Base-by-base conservation (phyloP, 2,329 filamentous ascomycete genomes). In the Clathrospora elynae region DNA sequence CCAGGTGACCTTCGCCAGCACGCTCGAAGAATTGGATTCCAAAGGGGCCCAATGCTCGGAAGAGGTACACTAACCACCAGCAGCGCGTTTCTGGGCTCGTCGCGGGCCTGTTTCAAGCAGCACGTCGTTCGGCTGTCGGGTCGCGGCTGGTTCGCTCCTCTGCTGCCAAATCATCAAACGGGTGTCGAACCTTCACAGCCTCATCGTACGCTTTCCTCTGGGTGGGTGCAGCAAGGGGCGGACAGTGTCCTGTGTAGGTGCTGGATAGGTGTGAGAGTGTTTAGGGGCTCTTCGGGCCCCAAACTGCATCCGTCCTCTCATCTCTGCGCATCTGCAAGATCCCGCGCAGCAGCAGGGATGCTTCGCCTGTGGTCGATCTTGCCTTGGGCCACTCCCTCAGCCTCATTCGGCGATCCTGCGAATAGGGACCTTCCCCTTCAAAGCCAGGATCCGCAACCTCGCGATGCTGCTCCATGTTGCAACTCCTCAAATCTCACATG, bases 341-440 rank as follows among this genome's bases (percentile, higher is more conserved):
- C 46, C 51, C 52, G 62, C 55, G 53, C 45, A 55, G 46, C 46
- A 8, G 33, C 43, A 46, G 43, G 43, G 43, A 31, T 46, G 26
- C 23, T 38, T 46, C 43, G 43, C 43, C 32, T 46, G 43, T 42
- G 37, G 43, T 37, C 38, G 43, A 46, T 46, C 43, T 35, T 28
- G 43, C 33, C 38, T 34, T 46, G 23, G 33, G 32, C 53, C 51
- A 57, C 59, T 35, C 42, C 51, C 58, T 52, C 57, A 66, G 64
- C 66, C 65, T 69, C 64, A 66, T 59, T 65, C 50, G 66, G 55
- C 55, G 62, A 67, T 68, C 64, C 59, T 53, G 49, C 49, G 49
- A 49, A 49, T 31, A 22, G 37, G 31, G 39, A 42, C 36, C 24
- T 29, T 18, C 23, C 33, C 19, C 11, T 25, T 45, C 28, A 23